Evolutionary conservation across 1,284 basidiomycete genomes (phyloP).

Genomic region (Melanopsichium pennsylvanicum): DNA sequence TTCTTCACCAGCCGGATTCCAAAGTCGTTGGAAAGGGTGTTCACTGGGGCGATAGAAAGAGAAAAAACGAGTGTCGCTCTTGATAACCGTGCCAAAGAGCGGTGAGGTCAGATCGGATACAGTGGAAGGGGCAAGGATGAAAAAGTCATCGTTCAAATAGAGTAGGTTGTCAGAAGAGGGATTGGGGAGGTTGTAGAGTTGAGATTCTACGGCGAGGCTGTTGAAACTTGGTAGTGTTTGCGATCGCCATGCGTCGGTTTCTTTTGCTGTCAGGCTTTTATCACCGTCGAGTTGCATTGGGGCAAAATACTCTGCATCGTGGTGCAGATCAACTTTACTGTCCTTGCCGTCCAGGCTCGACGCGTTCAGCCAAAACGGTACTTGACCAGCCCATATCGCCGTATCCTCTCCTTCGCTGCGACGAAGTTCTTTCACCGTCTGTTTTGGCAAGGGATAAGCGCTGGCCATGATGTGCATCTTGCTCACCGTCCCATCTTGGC

Average conservation of each 20-base stretch:
- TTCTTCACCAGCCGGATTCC: slow-evolving; percentile 49
- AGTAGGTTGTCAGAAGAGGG: slow-evolving; percentile 33
- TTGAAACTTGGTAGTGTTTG: slow-evolving; percentile 49
- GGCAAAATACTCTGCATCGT: slow-evolving; percentile 30
- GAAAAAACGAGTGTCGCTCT: slow-evolving; percentile 31
- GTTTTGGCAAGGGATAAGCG: slow-evolving; percentile 31
- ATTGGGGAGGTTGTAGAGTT: slow-evolving; percentile 30
- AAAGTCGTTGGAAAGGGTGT: slow-evolving; percentile 41
- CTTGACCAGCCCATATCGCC: slow-evolving; percentile 10
- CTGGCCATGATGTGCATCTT: slow-evolving; percentile 48
- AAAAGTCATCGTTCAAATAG: slow-evolving; percentile 54
- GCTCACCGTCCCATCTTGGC: not conserved
- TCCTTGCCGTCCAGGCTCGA: not conserved
- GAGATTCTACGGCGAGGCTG: slow-evolving; percentile 49
- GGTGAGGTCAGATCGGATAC: slow-evolving; percentile 41
- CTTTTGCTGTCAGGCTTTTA: not conserved
- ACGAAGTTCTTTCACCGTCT: not conserved
- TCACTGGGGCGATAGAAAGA: slow-evolving; percentile 36
- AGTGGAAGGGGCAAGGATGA: slow-evolving; percentile 24
- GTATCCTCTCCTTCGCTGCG: not conserved
- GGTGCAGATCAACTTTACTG: slow-evolving; percentile 20
- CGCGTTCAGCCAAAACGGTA: slow-evolving; percentile 20
- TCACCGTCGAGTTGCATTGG: slow-evolving; percentile 18
- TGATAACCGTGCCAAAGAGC: slow-evolving; percentile 46
- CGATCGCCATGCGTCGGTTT: slow-evolving; percentile 29